These are phyloP conservation scores for Solanum virginianum DNA, from an alignment of 257 asterid genomes.

Conservation along the genomic window DNA sequence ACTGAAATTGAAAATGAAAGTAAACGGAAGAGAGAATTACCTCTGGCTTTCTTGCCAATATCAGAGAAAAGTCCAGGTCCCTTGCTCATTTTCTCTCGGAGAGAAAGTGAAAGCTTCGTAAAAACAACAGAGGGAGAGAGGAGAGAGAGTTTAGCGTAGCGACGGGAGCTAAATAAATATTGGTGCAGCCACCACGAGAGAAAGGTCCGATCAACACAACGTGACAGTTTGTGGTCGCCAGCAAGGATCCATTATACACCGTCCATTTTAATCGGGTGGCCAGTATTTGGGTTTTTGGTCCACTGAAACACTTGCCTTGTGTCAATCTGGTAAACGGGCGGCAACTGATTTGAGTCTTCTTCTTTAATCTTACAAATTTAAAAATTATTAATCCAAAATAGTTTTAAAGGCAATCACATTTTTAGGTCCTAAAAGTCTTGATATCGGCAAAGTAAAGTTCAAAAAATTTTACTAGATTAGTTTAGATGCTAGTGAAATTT, in stretches of 20 bases:
- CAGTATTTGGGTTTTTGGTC: not conserved
- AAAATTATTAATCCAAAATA: not conserved
- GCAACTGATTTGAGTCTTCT: not conserved
- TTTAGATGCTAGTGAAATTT: not conserved
- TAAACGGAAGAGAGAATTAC: conserved; percentile 12
- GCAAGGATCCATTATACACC: not conserved
- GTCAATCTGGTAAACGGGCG: not conserved
- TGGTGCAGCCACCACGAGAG: not conserved
- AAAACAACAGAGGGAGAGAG: not conserved
- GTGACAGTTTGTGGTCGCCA: not conserved
- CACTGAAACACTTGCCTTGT: not conserved
- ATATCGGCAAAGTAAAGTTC: not conserved
- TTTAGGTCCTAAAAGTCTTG: not conserved
- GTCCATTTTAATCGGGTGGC: not conserved
- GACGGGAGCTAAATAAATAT: not conserved
- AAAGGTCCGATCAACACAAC: not conserved
- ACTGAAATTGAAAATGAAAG: not conserved
- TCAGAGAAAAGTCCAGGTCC: conserved; percentile 97
- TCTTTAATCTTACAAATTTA: not conserved
- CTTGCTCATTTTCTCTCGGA: conserved; percentile 44
- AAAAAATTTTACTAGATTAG: not conserved
- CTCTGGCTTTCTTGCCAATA: conserved; percentile 92
- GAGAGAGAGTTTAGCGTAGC: not conserved
- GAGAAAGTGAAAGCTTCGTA: not conserved
- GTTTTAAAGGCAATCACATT: not conserved